Conservation (phyloP, 805 yeast genomes). For the Tetrapisispora namnaoensis region DNA sequence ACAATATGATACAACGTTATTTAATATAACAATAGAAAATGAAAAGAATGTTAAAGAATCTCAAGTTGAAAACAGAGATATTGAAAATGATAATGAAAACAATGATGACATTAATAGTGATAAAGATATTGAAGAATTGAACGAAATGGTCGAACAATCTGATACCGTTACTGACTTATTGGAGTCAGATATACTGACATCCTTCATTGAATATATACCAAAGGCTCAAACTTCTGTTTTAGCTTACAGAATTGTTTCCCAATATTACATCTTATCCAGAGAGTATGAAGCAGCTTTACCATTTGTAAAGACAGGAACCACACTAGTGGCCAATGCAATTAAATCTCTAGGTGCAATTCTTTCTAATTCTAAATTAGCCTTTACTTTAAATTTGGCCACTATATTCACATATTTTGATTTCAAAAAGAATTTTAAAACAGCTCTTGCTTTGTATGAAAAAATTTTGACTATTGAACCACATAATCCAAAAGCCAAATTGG, state of each 20-base stretch:
- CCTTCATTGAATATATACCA: conserved; percentile 43
- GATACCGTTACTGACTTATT: conserved; percentile 13
- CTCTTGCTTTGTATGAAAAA: conserved; percentile 58
- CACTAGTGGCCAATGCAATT: conserved; percentile 40
- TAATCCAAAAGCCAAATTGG: conserved; percentile 58
- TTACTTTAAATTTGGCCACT: conserved; percentile 59
- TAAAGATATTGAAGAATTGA: conserved; percentile 17
- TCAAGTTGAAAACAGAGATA: conserved; percentile 3
- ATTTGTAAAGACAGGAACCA: conserved; percentile 51
- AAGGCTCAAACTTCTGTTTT: conserved; percentile 41
- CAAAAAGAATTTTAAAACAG: conserved; percentile 75
- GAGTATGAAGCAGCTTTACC: conserved; percentile 57
- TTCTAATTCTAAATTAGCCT: conserved; percentile 43
- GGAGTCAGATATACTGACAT: conserved; percentile 40
- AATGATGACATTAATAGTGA: conserved; percentile 8
- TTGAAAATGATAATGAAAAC: conserved; percentile 6
- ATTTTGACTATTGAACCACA: conserved; percentile 40
- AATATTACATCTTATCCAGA: conserved; percentile 47
- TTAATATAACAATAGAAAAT: conserved; percentile 10
- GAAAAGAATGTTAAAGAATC: conserved; percentile 7
- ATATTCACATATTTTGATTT: conserved; percentile 80
- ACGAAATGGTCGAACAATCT: conserved; percentile 18
- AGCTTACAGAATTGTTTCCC: conserved; percentile 55
- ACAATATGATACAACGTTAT: conserved; percentile 36
- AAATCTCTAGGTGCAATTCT: conserved; percentile 40